Conservation (phyloP, 495 filamentous ascomycete species). For the Penicillium samsonianum region DNA sequence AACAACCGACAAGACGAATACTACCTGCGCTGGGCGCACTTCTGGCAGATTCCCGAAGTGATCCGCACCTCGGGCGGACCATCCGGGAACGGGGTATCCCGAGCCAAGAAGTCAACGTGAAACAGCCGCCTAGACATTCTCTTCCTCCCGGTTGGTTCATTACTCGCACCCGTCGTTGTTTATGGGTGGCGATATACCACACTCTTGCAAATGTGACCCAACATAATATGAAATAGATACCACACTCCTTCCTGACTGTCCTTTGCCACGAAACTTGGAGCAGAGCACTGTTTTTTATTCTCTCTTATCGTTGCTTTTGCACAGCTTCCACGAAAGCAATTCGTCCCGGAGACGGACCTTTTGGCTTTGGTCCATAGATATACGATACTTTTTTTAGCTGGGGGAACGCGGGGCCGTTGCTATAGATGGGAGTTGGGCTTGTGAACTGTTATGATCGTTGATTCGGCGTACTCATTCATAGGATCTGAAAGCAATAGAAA, state of each 20-base stretch:
- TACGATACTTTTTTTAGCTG: conserved; percentile 9
- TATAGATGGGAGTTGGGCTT: conserved; percentile 20
- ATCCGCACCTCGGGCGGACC: conserved; percentile 35
- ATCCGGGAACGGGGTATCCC: conserved; percentile 33
- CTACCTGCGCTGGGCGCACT: conserved; percentile 68
- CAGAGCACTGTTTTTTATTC: conserved; percentile 9
- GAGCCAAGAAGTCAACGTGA: conserved; percentile 47
- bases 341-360: conserved; percentile 16
- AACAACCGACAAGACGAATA: conserved; percentile 77
- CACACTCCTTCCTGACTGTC: conserved; percentile 10
- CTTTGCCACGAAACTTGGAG: conserved; percentile 9
- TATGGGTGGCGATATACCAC: background rate
- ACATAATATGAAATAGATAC: conserved; percentile 9
- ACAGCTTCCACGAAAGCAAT: conserved; percentile 4
- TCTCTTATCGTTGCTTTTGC: conserved; percentile 3
- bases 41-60: conserved; percentile 68
- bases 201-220: conserved; percentile 10
- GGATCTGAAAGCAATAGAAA: conserved; percentile 14
- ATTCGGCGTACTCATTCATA: conserved; percentile 10
- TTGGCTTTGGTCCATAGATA: conserved; percentile 16
- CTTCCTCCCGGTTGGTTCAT: background rate
- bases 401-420: conserved; percentile 17
- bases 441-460: conserved; percentile 1
- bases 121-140: background rate
- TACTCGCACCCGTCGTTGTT: background rate